Evolutionary conservation across 768 basidiomycete genomes (phyloP).

Genomic region (Hericium rajendrae): DNA sequence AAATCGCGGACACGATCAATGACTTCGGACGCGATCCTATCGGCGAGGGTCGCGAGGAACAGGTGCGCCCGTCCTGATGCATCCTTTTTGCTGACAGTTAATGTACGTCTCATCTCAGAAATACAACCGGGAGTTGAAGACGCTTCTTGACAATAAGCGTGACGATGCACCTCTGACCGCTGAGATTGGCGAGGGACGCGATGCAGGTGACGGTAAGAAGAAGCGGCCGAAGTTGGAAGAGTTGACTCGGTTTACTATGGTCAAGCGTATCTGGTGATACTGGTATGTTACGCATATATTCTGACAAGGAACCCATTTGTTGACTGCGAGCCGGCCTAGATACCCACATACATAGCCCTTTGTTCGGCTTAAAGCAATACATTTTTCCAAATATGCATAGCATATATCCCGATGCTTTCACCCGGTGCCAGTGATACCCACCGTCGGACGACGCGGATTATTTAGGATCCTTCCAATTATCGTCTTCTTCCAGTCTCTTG

Average conservation of each 20-base stretch:
- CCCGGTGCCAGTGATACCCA: too few species aligned
- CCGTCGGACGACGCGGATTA: too few species aligned
- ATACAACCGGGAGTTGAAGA: conserved; percentile 77
- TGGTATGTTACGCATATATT: too few species aligned
- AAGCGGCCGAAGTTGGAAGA: conserved; percentile 74
- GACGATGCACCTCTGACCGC: conserved; percentile 61
- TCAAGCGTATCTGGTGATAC: conserved; percentile 74
- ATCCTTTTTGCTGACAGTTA: background rate
- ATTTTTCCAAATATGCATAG: too few species aligned
- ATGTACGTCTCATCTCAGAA: conserved; percentile 30
- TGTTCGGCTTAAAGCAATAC: too few species aligned
- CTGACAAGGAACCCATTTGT: too few species aligned
- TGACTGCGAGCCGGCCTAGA: too few species aligned
- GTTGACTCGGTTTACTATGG: conserved; percentile 91
- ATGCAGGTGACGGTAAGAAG: conserved; percentile 22
- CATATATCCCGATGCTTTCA: too few species aligned
- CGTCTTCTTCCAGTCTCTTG: too few species aligned
- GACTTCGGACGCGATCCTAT: conserved; percentile 87
- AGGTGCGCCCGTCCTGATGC: conserved; percentile 32
- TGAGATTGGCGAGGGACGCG: conserved; percentile 56
- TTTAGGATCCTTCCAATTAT: too few species aligned
- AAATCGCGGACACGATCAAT: conserved; percentile 67
- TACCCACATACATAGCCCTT: too few species aligned
- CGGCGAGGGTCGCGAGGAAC: conserved; percentile 83
- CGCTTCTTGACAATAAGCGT: conserved; percentile 51